Evolutionary conservation across 176 grass and related monocot species (phyloP), one percentile per base, ranked within the genome.

Genomic region (Cenchrus fungigraminus): DNA sequence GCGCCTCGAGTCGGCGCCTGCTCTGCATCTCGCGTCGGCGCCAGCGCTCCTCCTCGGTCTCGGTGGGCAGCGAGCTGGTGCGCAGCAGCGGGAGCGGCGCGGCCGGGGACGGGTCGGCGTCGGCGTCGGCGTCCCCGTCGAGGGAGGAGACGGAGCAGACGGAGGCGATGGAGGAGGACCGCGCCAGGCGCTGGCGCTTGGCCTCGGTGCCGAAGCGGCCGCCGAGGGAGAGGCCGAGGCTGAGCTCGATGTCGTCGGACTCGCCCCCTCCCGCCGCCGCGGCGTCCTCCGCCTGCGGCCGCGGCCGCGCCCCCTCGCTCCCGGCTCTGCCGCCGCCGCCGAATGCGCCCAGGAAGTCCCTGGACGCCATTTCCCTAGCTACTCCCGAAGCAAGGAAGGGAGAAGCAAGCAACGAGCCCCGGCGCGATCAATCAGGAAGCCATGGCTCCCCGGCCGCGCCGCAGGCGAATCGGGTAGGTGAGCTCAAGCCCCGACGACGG

Each of bases 11-110:
- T 32, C 95, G 88, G 13, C 92, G 86, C 1, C 74, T 67, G 82
- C 80, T 93, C 91, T 91, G 92, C 66, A 95, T 74, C 86, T 98
- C 92, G 61, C 90, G 92, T 0, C 85, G 88, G 85, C 94, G 92
- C 82, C 89, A 83, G 19, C 86, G 67, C 79, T 92, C 89, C 68
- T 98, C 95, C 83, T 93, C 91, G 19, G 87, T 87, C 68, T 89
- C 95, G 20, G 91, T 87, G 47, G 95, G 95, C 60, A 98, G 87
- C 69, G 95, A 98, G 84, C 87, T 85, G 20, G 95, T 93, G 61
- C 95, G 90, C 73, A 89, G 56, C 47, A 95, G 84, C 53, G 83
- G 82, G 62, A 85, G 73, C 69, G 59, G 87, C 67, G 78, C 82
- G 17, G 82, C 78, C 16, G 91, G 84, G 22, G 68, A 60, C 11